Percentiles rank a stretch among this genome's conserved stretches.
These are phyloP conservation scores for Citrus sp. DNA, from an alignment of 345 rosid species.

Conservation along the genomic window DNA sequence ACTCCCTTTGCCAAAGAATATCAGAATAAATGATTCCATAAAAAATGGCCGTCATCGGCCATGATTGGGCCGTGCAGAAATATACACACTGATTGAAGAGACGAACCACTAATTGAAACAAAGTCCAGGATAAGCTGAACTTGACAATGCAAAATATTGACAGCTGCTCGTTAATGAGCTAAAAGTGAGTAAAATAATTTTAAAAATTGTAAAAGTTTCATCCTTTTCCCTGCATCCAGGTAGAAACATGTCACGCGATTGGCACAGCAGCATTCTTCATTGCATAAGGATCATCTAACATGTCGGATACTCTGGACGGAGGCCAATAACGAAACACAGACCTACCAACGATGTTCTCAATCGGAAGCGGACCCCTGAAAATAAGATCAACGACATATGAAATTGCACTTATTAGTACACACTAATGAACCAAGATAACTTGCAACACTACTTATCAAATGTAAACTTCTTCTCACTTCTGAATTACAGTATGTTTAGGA, in stretches of 20 bases:
- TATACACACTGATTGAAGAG: constrained; percentile 14
- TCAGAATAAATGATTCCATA: constrained; percentile 9
- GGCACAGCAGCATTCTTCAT: constrained; percentile 31
- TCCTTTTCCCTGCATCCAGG: constrained; percentile 10
- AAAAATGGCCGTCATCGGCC: constrained; percentile 7
- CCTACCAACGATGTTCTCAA: constrained; percentile 60
- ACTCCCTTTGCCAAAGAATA: not conserved
- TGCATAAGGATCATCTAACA: constrained; percentile 30
- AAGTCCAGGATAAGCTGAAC: not conserved
- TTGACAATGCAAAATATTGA: constrained; percentile 2
- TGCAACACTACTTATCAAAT: not conserved
- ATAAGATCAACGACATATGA: not conserved
- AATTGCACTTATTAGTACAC: not conserved
- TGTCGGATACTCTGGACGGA: constrained; percentile 66
- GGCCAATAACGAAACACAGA: constrained; percentile 80
- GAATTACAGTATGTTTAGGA: not conserved
- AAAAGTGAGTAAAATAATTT: not conserved
- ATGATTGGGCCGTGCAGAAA: constrained; percentile 10
- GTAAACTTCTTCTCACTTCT: not conserved
- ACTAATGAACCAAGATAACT: not conserved
- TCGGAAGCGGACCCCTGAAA: constrained; percentile 85
- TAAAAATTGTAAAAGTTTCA: not conserved
- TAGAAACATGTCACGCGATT: constrained; percentile 38
- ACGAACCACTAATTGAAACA: constrained; percentile 23
- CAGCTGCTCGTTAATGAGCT: constrained; percentile 15